These are phyloP conservation scores for Saraca asoca DNA, from an alignment of 331 rosid genomes.

Conservation along the genomic window DNA sequence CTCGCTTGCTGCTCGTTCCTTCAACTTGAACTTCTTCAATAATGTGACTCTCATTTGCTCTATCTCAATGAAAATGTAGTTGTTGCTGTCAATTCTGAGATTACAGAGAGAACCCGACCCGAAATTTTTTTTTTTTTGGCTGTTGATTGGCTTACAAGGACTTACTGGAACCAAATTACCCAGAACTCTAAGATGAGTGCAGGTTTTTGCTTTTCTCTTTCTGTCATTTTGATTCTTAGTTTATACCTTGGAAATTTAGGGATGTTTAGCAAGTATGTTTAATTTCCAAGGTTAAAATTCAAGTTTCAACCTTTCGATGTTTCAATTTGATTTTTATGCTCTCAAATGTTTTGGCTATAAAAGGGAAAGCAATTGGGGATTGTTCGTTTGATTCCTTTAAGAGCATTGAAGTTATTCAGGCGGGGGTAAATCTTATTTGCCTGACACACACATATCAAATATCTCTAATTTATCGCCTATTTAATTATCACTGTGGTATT, in stretches of 20 bases:
- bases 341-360: conserved; percentile 5
- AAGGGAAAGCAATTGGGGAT: background rate
- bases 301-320: too few relatives aligned
- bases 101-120: too few relatives aligned
- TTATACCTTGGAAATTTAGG: background rate
- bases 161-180: background rate
- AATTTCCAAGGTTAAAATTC: too few relatives aligned
- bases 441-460: background rate
- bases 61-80: too few relatives aligned
- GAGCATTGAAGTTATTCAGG: background rate
- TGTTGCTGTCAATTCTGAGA: too few relatives aligned
- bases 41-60: too few relatives aligned
- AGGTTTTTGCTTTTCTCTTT: conserved; percentile 27
- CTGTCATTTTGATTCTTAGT: background rate
- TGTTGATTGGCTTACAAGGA: too few relatives aligned
- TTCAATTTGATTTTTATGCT: background rate
- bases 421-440: background rate
- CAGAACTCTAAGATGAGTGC: conserved; percentile 34
- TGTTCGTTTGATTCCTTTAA: background rate
- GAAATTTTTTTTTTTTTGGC: too few relatives aligned
- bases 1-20: too few relatives aligned
- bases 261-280: too few relatives aligned
- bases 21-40: too few relatives aligned
- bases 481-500: background rate
- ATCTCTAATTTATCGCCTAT: background rate